Base-by-base conservation (phyloP, 2,329 filamentous ascomycete species). In the Pseudogymnoascus sp. region DNA sequence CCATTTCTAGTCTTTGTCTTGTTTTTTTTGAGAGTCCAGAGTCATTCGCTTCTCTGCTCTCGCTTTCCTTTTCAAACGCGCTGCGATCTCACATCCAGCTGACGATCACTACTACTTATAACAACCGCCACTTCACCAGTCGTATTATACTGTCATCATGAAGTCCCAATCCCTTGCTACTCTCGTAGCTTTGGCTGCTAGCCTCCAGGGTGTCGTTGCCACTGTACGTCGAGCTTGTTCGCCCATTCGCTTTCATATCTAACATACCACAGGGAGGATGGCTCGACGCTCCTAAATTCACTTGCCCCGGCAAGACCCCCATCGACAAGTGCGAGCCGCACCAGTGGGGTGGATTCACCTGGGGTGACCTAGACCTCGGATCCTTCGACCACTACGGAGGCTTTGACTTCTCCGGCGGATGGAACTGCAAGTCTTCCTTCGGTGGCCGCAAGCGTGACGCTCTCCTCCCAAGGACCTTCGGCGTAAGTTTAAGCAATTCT, bases 261-360 rank as follows among this genome's bases (percentile, higher is more conserved):
- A 63, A 70, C 60, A 62, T 15, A 26, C 59, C 44, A 17, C 63
- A 76, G 71, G 73, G 74, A 70, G 87, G 83, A 80, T 75, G 77
- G n/a, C n/a, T n/a, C 64, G 76, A 79, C 67, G 78, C 80, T 63
- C 71, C 75, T 59, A 75, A 80, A 65, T 96, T 86, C 81, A 79
- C 80, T 59, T 88, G 82, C 75, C 91, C 91, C 11, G 77, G 78
- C 64, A 91, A 90, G 81, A 85, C 83, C 72, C 79, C 91, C 79
- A 31, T 56, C 10, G 95, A 95, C 79, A 77, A 88, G 70, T 97
- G 93, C 77, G 85, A 83, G 64, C 74, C 82, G n/a, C 76, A 86
- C 68, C 90, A 96, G 78, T 77, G 82, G 67, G 68, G 71, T 21
- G 92, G 91, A 60, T 95, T 89, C 75, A 78, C 88, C 79, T 97